Percentiles rank a stretch among this genome's conserved stretches.
Evolutionary conservation across 163 green algal species (phyloP).

Genomic region (Prototheca wickerhamii): DNA sequence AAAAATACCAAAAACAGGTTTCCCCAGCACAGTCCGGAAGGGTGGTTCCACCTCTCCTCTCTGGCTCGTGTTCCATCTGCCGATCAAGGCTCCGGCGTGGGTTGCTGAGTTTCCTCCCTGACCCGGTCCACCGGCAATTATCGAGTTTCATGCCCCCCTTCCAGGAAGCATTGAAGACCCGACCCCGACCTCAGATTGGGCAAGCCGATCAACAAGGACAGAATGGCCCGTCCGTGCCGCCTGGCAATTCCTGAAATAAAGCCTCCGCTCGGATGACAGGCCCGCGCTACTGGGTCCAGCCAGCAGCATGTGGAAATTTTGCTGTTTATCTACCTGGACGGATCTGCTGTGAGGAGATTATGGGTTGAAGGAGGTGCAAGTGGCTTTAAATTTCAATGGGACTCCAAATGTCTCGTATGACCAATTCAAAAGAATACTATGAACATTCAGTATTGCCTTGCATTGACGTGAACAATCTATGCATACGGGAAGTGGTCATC

Average conservation of each 20-base stretch:
- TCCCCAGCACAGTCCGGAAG: too few relatives aligned
- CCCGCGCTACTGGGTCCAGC: constrained; percentile 4
- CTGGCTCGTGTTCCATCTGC: constrained; percentile 8
- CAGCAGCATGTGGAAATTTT: not conserved
- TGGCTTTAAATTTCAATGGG: too few relatives aligned
- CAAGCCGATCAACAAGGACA: constrained; percentile 7
- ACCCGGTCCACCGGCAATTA: constrained; percentile 8
- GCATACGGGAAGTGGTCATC: too few relatives aligned
- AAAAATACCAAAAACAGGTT: too few relatives aligned
- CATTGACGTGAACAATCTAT: too few relatives aligned
- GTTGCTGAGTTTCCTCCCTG: constrained; percentile 27
- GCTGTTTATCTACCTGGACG: not conserved
- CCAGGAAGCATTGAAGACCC: not conserved
- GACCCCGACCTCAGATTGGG: constrained; percentile 14
- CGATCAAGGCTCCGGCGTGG: constrained; percentile 11
- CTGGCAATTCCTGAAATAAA: constrained; percentile 10
- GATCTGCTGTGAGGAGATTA: not conserved
- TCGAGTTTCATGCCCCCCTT: not conserved
- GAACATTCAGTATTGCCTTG: too few relatives aligned
- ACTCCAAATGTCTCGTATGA: too few relatives aligned
- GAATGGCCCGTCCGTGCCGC: not conserved
- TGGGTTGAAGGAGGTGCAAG: not conserved
- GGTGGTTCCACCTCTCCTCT: constrained; percentile 15
- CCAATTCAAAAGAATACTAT: too few relatives aligned
- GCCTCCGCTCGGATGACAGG: constrained; percentile 12